Base-by-base conservation (phyloP, 495 filamentous ascomycete species). In the Hypoxylon intermedium region DNA sequence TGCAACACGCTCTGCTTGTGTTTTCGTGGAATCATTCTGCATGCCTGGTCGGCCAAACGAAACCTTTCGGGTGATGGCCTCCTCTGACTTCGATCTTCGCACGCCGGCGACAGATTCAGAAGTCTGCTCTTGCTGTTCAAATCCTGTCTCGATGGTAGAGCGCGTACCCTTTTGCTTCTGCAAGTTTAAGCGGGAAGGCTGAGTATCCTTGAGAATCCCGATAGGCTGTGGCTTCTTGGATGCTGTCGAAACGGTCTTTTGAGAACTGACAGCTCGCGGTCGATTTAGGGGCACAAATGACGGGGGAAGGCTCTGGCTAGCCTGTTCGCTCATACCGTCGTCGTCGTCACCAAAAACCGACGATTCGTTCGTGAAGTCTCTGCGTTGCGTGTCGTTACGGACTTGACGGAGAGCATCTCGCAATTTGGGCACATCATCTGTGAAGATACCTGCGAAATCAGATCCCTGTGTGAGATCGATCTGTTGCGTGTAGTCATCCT, bases 121-220 rank as follows among this genome's bases (percentile, higher is more conserved):
- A 9, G 53, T 52, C 26, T 11, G 56, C 5, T 60, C 56, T 23
- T 31, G 62, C 45, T 65, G 54, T 12, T 59, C 49, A 21, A 33
- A 34, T 20, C 31, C 53, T n/a, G 44, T 30, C 12, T 54, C 55
- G 12, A 18, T 36, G 6, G 3, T 26, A 26, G 40, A 26, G 12
- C 38, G 57, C 3, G 33, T 30, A 9, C 47, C 13, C 52, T 62
- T 61, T 11, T 62, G 57, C 37, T 62, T 61, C 28, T 48, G 57
- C 6, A 36, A 42, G 9, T 62, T 77, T 58, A 47, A 50, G 13
- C 44, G 67, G 55, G 75, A 76, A 55, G 73, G 75, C 60, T 71
- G 76, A 44, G 73, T 72, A 63, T 78, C 76, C 67, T 79, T 77
- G 38, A 77, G 63, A 21, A 77, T 77, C 15, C 75, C 70, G 34